phyloP scores from a whole-genome alignment of 805 yeast genomes.

The Sugiyamaella floridensis region DNA sequence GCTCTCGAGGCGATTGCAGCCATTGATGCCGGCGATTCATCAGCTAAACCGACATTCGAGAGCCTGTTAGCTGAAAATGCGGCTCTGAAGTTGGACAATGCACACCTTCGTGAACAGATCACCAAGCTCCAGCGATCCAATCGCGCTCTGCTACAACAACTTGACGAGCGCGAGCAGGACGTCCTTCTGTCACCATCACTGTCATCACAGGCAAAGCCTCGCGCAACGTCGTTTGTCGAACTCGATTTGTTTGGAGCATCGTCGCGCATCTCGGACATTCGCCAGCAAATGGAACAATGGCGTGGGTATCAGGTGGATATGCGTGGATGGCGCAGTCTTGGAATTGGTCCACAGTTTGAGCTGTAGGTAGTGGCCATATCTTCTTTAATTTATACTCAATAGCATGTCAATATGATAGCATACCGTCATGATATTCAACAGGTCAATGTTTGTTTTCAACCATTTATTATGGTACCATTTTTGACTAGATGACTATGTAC shows the following conservation, averaged over 20 bases:
- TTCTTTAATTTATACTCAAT: constrained; percentile 9
- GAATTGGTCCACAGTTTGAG: constrained; percentile 56
- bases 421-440: background rate
- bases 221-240: constrained; percentile 27
- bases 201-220: background rate
- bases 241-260: constrained; percentile 40
- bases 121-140: background rate
- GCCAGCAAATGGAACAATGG: constrained; percentile 61
- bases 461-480: background rate
- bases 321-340: constrained; percentile 71
- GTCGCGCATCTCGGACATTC: constrained; percentile 40
- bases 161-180: constrained; percentile 5
- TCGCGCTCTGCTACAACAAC: constrained; percentile 3
- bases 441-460: background rate
- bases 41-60: background rate
- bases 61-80: background rate
- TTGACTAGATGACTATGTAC: background rate
- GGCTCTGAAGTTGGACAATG: constrained; percentile 4
- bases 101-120: background rate
- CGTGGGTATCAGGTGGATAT: constrained; percentile 81
- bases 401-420: background rate
- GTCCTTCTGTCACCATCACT: constrained; percentile 16
- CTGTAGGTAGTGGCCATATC: background rate
- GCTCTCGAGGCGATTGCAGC: background rate
- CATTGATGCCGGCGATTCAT: background rate